These are phyloP conservation scores for Plenodomus biglobosus DNA, from an alignment of 2,329 filamentous ascomycete genomes.

Conservation along the genomic window DNA sequence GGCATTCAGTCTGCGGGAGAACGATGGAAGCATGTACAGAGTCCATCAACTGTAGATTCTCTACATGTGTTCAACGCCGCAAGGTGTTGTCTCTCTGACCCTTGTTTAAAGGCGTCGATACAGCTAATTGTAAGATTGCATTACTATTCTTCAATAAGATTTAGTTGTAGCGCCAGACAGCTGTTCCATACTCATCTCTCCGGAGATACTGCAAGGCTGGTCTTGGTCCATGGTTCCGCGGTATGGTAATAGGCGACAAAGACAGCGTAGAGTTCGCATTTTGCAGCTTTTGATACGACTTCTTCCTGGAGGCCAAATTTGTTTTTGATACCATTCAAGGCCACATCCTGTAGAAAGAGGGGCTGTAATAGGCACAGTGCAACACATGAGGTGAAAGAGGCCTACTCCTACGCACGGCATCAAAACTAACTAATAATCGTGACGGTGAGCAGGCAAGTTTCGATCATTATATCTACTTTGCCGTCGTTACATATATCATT, in stretches of 20 bases:
- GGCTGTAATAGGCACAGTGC: background rate
- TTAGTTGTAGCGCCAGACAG: background rate
- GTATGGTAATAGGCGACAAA: background rate
- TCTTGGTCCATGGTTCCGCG: background rate
- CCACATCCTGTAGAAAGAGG: background rate
- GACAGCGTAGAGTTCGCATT: background rate
- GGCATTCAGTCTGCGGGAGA: background rate
- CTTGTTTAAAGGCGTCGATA: background rate
- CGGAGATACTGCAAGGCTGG: background rate
- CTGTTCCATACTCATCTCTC: background rate
- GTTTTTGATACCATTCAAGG: no score
- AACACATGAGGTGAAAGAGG: no score
- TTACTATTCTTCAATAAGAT: background rate
- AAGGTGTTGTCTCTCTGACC: background rate
- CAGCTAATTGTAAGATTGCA: background rate
- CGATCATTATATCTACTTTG: no score
- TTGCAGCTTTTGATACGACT: background rate
- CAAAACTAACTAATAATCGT: no score
- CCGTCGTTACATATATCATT: no score
- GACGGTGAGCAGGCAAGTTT: no score
- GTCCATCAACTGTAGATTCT: background rate
- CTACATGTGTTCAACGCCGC: background rate
- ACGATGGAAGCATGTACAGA: no score
- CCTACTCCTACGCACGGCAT: no score
- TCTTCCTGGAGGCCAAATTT: background rate